These are phyloP conservation scores for Ambrosia trifida DNA, from an alignment of 129 eudicot genomes.

Conservation along the genomic window DNA sequence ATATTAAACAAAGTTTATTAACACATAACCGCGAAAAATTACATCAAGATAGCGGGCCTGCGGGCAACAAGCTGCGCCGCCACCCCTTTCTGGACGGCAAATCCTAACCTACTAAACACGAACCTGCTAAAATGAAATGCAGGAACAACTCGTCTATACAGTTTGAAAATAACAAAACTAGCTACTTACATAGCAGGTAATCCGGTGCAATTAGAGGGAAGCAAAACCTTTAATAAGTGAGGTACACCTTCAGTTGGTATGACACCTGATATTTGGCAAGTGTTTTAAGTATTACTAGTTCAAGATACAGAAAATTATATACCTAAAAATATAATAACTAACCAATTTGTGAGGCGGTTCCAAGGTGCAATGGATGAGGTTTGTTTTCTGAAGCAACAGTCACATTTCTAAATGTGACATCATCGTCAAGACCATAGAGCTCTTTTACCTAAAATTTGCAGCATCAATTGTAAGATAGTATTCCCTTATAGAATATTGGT, in stretches of 20 bases:
- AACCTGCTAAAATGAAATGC: neutral
- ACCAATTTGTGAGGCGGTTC: slow-evolving; percentile 99
- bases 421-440: slow-evolving; percentile 86
- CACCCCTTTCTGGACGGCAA: too few species aligned
- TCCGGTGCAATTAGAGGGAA: slow-evolving; percentile 82
- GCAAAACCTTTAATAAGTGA: slow-evolving; percentile 67
- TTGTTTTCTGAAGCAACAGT: slow-evolving; percentile 72
- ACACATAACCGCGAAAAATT: too few species aligned
- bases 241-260: slow-evolving; percentile 98
- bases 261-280: slow-evolving; percentile 51
- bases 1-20: too few species aligned
- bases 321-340: slow-evolving; percentile 25
- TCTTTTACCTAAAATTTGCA: slow-evolving; percentile 72
- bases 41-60: too few species aligned
- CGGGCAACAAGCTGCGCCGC: too few species aligned
- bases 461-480: slow-evolving; percentile 12
- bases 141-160: neutral
- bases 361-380: slow-evolving; percentile 90
- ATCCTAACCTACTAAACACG: too few species aligned
- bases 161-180: slow-evolving; percentile 16
- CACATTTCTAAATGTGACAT: slow-evolving; percentile 72
- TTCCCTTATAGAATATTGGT: neutral
- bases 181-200: slow-evolving; percentile 76
- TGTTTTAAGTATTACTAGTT: slow-evolving; percentile 15
- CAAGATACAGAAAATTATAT: slow-evolving; percentile 5